phyloP scores from a whole-genome alignment of 1,284 basidiomycete genomes.

The Ceratobasidium sp. region DNA sequence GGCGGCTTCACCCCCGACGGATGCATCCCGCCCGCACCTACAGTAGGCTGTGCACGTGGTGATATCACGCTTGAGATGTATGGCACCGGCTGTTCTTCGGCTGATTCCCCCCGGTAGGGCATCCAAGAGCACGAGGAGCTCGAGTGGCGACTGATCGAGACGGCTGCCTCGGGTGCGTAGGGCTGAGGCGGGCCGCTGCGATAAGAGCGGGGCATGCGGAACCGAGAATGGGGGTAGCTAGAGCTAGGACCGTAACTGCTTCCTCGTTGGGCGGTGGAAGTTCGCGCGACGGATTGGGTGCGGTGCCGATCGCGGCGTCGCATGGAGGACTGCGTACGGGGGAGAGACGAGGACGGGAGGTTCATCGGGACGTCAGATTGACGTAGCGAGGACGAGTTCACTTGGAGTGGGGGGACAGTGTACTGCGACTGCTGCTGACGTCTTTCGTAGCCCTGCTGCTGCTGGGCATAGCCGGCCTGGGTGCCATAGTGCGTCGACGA shows the following conservation, averaged over 20 bases:
- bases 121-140: too few species aligned
- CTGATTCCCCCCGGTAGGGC: neutral
- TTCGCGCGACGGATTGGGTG: conserved; percentile 25
- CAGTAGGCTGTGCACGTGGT: neutral
- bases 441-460: conserved; percentile 15
- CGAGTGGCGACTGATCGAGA: conserved; percentile 17
- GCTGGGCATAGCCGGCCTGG: conserved; percentile 13
- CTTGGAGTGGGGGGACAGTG: conserved; percentile 25
- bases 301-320: neutral
- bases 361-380: conserved; percentile 18
- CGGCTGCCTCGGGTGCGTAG: conserved; percentile 8
- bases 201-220: too few species aligned
- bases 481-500: neutral
- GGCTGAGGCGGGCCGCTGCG: neutral
- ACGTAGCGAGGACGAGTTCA: conserved; percentile 18
- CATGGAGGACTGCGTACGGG: neutral
- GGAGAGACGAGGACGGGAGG: conserved; percentile 29
- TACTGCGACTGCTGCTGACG: neutral
- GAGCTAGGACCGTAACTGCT: neutral
- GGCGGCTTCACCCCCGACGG: conserved; percentile 20
- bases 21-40: too few species aligned
- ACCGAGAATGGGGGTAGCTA: conserved; percentile 2
- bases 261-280: conserved; percentile 27
- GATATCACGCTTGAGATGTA: conserved; percentile 37
- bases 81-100: conserved; percentile 19